Evolutionary conservation across 129 eudicot genomes (phyloP).

Genomic region (Chrysanthemum lavandulifolium): DNA sequence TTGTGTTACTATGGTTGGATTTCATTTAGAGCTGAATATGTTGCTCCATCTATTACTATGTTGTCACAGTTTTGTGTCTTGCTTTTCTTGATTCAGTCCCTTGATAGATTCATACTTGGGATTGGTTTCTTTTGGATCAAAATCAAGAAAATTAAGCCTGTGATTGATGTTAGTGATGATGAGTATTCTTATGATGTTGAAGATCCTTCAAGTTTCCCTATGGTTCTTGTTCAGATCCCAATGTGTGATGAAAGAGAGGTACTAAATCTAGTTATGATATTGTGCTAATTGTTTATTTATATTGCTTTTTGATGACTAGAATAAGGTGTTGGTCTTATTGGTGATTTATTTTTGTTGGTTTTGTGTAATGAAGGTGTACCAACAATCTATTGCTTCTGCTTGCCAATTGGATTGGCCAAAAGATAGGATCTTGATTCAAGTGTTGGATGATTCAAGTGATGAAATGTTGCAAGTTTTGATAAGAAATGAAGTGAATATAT

Average conservation of each 20-base stretch:
- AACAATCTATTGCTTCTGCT: conserved; percentile 71
- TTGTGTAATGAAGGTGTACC: conserved; percentile 56
- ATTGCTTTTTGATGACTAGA: too few species aligned
- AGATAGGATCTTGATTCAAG: conserved; percentile 69
- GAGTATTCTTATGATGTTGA: conserved; percentile 50
- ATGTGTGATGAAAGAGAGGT: conserved; percentile 98
- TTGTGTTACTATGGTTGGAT: conserved; percentile 72
- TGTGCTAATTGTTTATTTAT: neutral
- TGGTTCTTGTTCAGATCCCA: conserved; percentile 97
- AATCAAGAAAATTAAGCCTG: conserved; percentile 62
- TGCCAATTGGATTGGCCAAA: conserved; percentile 93
- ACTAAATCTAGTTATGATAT: neutral
- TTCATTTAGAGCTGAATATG: conserved; percentile 63
- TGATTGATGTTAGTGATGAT: conserved; percentile 35
- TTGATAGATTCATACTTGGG: conserved; percentile 69
- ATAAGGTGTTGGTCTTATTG: conserved; percentile 17
- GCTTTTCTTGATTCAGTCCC: conserved; percentile 80
- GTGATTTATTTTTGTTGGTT: conserved; percentile 23
- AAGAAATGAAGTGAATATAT: conserved; percentile 54
- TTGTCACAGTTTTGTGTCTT: conserved; percentile 72
- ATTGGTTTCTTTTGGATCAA: conserved; percentile 92
- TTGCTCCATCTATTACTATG: conserved; percentile 54
- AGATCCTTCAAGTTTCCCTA: conserved; percentile 60
- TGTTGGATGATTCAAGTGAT: conserved; percentile 86
- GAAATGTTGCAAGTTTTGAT: conserved; percentile 60